These are phyloP conservation scores for Osmozyma mogii DNA, from an alignment of 805 yeast genomes.

Conservation along the genomic window DNA sequence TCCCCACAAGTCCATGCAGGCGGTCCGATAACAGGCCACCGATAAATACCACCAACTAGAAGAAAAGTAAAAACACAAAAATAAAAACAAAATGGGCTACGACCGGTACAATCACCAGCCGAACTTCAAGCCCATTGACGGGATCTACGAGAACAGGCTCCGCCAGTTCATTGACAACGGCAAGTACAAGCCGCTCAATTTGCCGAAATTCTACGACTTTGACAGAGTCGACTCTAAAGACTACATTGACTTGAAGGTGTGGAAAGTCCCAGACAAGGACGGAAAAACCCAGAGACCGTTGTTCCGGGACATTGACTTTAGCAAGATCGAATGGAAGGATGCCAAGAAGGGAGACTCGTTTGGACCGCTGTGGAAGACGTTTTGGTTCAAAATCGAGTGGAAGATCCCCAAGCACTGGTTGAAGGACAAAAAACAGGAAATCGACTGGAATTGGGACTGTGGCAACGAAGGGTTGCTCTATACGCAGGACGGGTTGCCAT, in stretches of 20 bases:
- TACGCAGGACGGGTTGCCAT: conserved; percentile 54
- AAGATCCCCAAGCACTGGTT: conserved; percentile 59
- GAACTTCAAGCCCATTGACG: conserved; percentile 67
- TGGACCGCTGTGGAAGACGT: conserved; percentile 97
- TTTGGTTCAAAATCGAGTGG: conserved; percentile 75
- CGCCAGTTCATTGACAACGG: conserved; percentile 64
- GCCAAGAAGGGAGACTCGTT: conserved; percentile 67
- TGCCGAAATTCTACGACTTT: conserved; percentile 74
- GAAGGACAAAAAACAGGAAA: conserved; percentile 35
- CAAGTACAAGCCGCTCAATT: conserved; percentile 60
- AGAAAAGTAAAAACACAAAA: too few species aligned
- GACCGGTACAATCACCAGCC: conserved; percentile 38
- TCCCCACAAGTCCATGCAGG: too few species aligned
- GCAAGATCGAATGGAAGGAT: conserved; percentile 38
- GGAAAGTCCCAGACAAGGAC: conserved; percentile 57
- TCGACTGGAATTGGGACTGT: conserved; percentile 78
- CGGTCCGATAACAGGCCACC: too few species aligned
- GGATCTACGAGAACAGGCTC: conserved; percentile 62
- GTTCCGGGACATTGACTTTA: conserved; percentile 49
- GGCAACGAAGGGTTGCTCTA: conserved; percentile 81
- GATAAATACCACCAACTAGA: too few species aligned
- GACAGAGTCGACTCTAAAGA: conserved; percentile 41
- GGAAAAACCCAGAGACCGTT: conserved; percentile 51
- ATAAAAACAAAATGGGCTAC: conserved; percentile 12
- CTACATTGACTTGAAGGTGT: conserved; percentile 52